These are phyloP conservation scores for Aphanomyces invadans DNA, from an alignment of 352 stramenopile species.

Conservation along the genomic window DNA sequence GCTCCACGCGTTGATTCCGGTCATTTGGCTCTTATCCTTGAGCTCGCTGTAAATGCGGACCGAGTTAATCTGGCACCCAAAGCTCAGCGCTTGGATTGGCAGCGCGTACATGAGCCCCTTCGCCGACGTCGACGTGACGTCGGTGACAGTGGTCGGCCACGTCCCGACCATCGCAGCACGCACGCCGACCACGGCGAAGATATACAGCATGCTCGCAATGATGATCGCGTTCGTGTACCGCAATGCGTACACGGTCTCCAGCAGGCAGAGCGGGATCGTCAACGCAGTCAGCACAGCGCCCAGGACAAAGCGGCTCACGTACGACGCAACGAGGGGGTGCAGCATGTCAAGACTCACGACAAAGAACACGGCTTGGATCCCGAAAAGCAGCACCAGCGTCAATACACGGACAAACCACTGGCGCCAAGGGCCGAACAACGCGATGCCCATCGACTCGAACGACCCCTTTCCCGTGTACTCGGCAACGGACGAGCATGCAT, in stretches of 20 bases:
- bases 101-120: slow-evolving; percentile 37
- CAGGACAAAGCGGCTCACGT: slow-evolving; percentile 50
- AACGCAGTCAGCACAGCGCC: slow-evolving; percentile 52
- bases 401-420: slow-evolving; percentile 69
- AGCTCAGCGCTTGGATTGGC: slow-evolving; percentile 70
- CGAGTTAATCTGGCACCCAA: slow-evolving; percentile 76
- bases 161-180: slow-evolving; percentile 31
- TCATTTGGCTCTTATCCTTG: slow-evolving; percentile 63
- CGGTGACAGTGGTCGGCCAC: background rate
- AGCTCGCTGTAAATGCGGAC: slow-evolving; percentile 70
- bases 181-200: slow-evolving; percentile 55
- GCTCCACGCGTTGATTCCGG: slow-evolving; percentile 53
- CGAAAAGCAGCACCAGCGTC: slow-evolving; percentile 71
- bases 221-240: slow-evolving; percentile 72
- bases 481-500: slow-evolving; percentile 30
- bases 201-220: slow-evolving; percentile 68
- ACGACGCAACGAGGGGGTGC: slow-evolving; percentile 53
- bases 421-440: slow-evolving; percentile 53
- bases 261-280: slow-evolving; percentile 60
- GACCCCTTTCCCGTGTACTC: slow-evolving; percentile 58
- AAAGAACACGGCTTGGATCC: slow-evolving; percentile 69
- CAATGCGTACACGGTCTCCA: slow-evolving; percentile 74
- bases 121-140: background rate
- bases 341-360: slow-evolving; percentile 82
- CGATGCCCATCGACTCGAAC: slow-evolving; percentile 71